These are phyloP conservation scores for Aspergillus persii DNA, from an alignment of 2,329 filamentous ascomycete species.

Conservation along the genomic window DNA sequence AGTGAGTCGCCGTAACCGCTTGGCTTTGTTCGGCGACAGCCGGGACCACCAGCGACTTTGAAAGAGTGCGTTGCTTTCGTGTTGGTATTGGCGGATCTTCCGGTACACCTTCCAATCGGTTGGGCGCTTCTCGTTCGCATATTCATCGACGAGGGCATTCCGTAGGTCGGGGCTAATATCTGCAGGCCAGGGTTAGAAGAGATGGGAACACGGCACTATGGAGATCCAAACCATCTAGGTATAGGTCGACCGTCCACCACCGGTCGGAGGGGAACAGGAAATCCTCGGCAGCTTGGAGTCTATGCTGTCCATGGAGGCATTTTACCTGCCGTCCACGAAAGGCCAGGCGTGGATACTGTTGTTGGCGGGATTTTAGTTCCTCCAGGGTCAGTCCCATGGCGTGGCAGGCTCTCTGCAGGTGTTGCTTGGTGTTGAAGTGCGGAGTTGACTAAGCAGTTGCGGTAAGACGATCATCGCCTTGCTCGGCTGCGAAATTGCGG, in stretches of 20 bases:
- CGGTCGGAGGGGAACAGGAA: slow-evolving; percentile 19
- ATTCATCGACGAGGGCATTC: slow-evolving; percentile 17
- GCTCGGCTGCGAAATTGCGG: too few species aligned
- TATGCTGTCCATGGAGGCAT: slow-evolving; percentile 27
- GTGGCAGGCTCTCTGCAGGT: not conserved
- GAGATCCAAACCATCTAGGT: slow-evolving; percentile 21
- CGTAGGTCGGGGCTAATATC: slow-evolving; percentile 16
- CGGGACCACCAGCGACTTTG: slow-evolving; percentile 14
- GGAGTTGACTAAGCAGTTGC: too few species aligned
- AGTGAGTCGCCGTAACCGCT: slow-evolving; percentile 13
- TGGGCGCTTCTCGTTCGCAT: slow-evolving; percentile 18
- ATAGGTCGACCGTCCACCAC: slow-evolving; percentile 34
- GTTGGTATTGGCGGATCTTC: slow-evolving; percentile 22
- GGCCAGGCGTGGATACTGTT: not conserved
- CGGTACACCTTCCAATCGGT: slow-evolving; percentile 24
- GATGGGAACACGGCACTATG: slow-evolving; percentile 2
- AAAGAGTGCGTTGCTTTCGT: slow-evolving; percentile 17
- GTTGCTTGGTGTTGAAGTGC: not conserved
- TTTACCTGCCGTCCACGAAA: not conserved
- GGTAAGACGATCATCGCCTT: too few species aligned
- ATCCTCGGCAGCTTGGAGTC: slow-evolving; percentile 20
- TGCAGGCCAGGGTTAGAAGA: slow-evolving; percentile 8
- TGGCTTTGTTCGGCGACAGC: slow-evolving; percentile 17
- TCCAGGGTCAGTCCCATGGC: not conserved
- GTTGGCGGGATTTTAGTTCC: not conserved